Conservation (phyloP, 139 green algal species). For the Tetradesmus obliquus region DNA sequence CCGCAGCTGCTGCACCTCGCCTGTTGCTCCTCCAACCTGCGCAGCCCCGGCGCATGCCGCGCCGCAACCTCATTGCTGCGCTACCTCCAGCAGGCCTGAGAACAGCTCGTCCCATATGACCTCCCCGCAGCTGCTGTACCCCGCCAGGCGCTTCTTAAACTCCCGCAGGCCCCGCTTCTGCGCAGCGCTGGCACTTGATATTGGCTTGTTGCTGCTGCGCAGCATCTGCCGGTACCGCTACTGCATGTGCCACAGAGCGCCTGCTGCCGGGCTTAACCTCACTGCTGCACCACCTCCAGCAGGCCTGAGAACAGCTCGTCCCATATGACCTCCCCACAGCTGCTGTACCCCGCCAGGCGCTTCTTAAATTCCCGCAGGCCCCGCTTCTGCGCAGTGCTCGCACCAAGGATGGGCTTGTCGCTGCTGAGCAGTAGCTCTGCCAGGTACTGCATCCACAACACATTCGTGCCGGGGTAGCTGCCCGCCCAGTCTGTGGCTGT, state of each 20-base stretch:
- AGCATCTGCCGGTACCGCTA: background rate
- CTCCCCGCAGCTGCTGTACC: slow-evolving; percentile 61
- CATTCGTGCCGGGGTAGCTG: slow-evolving; percentile 86
- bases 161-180: slow-evolving; percentile 54
- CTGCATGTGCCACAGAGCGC: background rate
- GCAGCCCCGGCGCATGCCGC: background rate
- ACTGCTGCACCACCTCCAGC: slow-evolving; percentile 6
- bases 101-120: slow-evolving; percentile 83
- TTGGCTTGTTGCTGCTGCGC: background rate
- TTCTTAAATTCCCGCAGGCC: slow-evolving; percentile 64
- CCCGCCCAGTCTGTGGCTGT: slow-evolving; percentile 76
- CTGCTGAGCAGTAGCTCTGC: slow-evolving; percentile 80
- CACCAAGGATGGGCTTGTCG: slow-evolving; percentile 57
- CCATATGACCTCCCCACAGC: slow-evolving; percentile 67
- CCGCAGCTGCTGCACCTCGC: slow-evolving; percentile 55
- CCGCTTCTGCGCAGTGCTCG: slow-evolving; percentile 49
- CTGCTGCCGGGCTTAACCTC: background rate
- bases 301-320: slow-evolving; percentile 81
- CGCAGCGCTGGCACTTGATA: background rate
- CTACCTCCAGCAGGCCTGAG: slow-evolving; percentile 42
- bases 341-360: slow-evolving; percentile 54
- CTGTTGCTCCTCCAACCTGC: background rate
- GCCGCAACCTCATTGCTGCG: too few species aligned
- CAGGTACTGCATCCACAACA: slow-evolving; percentile 95
- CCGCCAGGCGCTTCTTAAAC: slow-evolving; percentile 61